Evolutionary conservation across 2,329 filamentous ascomycete genomes (phyloP).

Genomic region (Colletotrichum tropicicola): DNA sequence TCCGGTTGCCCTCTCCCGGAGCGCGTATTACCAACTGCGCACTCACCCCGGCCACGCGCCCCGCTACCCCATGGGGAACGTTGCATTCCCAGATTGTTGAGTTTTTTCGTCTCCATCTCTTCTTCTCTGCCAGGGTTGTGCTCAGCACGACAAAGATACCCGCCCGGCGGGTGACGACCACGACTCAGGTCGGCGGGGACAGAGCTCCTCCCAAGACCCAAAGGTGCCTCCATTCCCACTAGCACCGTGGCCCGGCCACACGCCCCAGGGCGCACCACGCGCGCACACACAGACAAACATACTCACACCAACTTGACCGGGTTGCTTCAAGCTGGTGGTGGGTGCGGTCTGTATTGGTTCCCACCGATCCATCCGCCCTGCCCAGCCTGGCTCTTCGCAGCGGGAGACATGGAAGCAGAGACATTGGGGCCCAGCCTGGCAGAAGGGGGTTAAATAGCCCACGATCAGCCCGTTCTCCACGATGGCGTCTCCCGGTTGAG

Average conservation of each 20-base stretch:
- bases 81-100: conserved; percentile 11
- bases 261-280: not conserved
- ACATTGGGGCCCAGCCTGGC: not conserved
- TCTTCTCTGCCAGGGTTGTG: not conserved
- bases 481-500: not conserved
- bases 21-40: not conserved
- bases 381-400: not conserved
- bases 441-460: conserved; percentile 17
- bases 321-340: conserved; percentile 1
- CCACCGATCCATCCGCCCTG: conserved; percentile 5
- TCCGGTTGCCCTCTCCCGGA: conserved; percentile 5
- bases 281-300: not conserved
- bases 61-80: conserved; percentile 29
- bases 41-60: not conserved
- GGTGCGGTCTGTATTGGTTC: conserved; percentile 5
- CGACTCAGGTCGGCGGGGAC: conserved; percentile 22
- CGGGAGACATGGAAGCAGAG: not conserved
- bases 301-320: too few relatives aligned
- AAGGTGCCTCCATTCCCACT: not conserved
- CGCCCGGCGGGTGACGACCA: conserved; percentile 3
- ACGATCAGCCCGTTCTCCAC: not conserved
- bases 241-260: not conserved
- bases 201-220: not conserved
- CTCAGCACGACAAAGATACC: not conserved
- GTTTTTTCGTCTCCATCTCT: not conserved